These are phyloP conservation scores for Tylopilus felleus DNA, from an alignment of 768 basidiomycete species.

Conservation along the genomic window DNA sequence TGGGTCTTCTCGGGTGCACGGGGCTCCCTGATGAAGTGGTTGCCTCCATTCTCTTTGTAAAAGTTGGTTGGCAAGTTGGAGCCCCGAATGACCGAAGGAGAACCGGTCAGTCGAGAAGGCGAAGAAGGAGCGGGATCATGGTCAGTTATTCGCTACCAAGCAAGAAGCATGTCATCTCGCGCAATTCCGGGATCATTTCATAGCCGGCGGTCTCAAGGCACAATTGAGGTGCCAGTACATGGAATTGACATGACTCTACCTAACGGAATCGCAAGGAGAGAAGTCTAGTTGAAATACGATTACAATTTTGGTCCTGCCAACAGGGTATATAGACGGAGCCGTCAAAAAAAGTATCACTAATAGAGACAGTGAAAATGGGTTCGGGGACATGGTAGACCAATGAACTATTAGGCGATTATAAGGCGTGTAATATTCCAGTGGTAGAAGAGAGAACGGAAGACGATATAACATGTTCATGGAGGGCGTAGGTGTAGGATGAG, in stretches of 20 bases:
- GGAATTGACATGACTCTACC: background rate
- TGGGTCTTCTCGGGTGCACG: background rate
- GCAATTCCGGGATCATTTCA: background rate
- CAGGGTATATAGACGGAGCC: constrained; percentile 22
- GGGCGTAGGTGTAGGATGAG: constrained; percentile 23
- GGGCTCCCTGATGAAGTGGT: background rate
- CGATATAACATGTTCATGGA: constrained; percentile 24
- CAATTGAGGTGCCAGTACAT: background rate
- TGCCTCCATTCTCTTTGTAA: background rate
- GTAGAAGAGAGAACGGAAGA: constrained; percentile 14
- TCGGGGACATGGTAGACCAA: constrained; percentile 13
- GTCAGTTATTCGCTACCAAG: background rate
- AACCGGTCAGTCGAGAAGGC: background rate
- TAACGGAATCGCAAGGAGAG: background rate
- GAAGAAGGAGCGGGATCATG: constrained; percentile 4
- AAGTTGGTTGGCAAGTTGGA: background rate
- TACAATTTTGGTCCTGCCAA: constrained; percentile 32
- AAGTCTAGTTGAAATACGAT: constrained; percentile 12
- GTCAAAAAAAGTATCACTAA: constrained; percentile 12
- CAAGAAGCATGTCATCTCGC: background rate
- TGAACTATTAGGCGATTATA: constrained; percentile 30
- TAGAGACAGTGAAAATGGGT: constrained; percentile 13
- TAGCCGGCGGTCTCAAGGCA: background rate
- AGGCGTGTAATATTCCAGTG: constrained; percentile 17
- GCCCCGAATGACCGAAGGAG: background rate